These are phyloP conservation scores for Cryphonectria carpinicola DNA, from an alignment of 2,329 filamentous ascomycete genomes.

Conservation along the genomic window DNA sequence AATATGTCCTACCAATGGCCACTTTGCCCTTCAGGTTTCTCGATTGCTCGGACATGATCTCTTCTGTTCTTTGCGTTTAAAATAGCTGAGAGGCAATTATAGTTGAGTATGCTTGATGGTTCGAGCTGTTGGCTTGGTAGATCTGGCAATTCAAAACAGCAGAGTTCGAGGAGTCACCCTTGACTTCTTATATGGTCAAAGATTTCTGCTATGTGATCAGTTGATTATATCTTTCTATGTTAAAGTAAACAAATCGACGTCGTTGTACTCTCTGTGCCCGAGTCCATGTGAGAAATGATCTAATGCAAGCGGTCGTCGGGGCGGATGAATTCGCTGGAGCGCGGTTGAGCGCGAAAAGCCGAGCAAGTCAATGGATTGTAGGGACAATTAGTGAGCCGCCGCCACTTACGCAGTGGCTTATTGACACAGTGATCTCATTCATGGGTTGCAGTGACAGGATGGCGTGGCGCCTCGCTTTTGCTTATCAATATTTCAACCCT, in stretches of 20 bases:
- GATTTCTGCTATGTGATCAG: not conserved
- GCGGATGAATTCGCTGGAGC: not conserved
- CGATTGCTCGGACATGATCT: not conserved
- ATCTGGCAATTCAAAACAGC: not conserved
- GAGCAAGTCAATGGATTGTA: not conserved
- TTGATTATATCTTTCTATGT: not conserved
- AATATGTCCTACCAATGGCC: constrained; percentile 11
- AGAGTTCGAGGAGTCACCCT: not conserved
- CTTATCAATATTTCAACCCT: not conserved
- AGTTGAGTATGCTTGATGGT: not conserved
- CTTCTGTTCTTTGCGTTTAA: not conserved
- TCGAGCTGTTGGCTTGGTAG: not conserved
- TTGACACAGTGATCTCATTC: not conserved
- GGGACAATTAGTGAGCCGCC: no score
- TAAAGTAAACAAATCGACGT: not conserved
- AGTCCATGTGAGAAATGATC: not conserved
- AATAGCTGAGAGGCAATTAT: not conserved
- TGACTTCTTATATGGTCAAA: not conserved
- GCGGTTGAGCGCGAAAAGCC: not conserved
- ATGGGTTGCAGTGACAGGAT: not conserved
- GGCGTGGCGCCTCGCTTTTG: not conserved
- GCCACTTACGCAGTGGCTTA: no score
- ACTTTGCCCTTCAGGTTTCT: constrained; percentile 14
- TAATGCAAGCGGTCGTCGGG: not conserved
- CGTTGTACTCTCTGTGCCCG: not conserved